Conservation (phyloP, 192 early-diverging fungal genomes). For the Mortierella antarctica region DNA sequence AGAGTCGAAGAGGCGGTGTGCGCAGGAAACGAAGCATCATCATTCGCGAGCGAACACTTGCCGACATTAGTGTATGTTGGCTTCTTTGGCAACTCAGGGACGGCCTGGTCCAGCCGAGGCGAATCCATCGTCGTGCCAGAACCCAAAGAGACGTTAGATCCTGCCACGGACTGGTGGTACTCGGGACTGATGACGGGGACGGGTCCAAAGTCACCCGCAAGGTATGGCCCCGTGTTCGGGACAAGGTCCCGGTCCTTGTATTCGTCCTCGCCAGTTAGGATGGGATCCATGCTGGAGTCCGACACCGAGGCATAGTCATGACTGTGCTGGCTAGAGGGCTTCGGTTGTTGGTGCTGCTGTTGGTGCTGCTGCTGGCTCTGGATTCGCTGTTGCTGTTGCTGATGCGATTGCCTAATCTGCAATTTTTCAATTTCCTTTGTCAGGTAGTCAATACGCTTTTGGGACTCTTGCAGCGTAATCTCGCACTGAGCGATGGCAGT, state of each 20-base stretch:
- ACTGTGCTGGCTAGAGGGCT: slow-evolving; percentile 14
- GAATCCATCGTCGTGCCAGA: slow-evolving; percentile 44
- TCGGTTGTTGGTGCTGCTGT: slow-evolving; percentile 28
- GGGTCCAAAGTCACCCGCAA: slow-evolving; percentile 51
- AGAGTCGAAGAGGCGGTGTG: not conserved
- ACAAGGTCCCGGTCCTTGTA: slow-evolving; percentile 47
- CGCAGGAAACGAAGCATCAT: not conserved
- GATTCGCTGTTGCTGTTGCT: slow-evolving; percentile 41
- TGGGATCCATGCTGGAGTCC: slow-evolving; percentile 47
- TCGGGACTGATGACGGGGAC: slow-evolving; percentile 25
- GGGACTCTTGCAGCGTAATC: slow-evolving; percentile 69
- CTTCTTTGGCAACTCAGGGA: slow-evolving; percentile 44
- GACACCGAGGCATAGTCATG: slow-evolving; percentile 35
- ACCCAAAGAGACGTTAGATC: slow-evolving; percentile 20
- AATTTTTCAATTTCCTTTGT: slow-evolving; percentile 73
- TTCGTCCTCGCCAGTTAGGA: slow-evolving; percentile 45
- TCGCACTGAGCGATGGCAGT: slow-evolving; percentile 78
- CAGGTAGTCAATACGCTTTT: slow-evolving; percentile 77
- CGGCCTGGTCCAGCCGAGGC: slow-evolving; percentile 22
- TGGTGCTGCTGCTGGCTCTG: slow-evolving; percentile 45
- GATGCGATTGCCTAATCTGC: slow-evolving; percentile 66
- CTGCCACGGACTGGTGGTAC: slow-evolving; percentile 15
- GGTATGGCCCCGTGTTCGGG: slow-evolving; percentile 31
- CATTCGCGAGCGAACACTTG: slow-evolving; percentile 4
- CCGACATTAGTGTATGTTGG: slow-evolving; percentile 50